A percentile compares a stretch with the other conserved stretches of the same genome.
These are phyloP conservation scores for Byssothecium circinans DNA, from an alignment of 2,329 filamentous ascomycete species.

Conservation along the genomic window DNA sequence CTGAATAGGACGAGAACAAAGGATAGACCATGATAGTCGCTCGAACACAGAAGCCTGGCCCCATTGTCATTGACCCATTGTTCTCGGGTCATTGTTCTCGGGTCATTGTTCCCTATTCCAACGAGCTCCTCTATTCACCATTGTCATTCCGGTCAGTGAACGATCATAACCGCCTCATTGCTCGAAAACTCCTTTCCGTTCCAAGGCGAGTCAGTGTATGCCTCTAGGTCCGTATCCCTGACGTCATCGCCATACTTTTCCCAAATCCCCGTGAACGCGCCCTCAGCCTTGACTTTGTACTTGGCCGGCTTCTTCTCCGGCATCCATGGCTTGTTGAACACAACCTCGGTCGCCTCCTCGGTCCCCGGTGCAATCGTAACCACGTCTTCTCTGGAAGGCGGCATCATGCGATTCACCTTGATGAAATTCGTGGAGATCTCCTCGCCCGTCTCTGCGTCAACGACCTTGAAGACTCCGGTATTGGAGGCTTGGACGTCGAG, in stretches of 20 bases:
- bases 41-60: no score
- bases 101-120: no score
- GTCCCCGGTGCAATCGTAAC: conserved; percentile 40
- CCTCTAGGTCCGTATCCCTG: conserved; percentile 27
- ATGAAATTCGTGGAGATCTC: conserved; percentile 33
- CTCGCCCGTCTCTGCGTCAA: conserved; percentile 27
- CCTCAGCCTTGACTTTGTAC: conserved; percentile 41
- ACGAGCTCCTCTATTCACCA: no score
- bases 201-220: conserved; percentile 28
- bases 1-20: no score
- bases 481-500: conserved; percentile 43
- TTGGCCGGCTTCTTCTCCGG: conserved; percentile 37
- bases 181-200: conserved; percentile 27
- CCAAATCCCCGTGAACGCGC: conserved; percentile 42
- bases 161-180: conserved; percentile 25
- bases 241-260: conserved; percentile 28
- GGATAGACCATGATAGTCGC: no score
- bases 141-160: conserved; percentile 11
- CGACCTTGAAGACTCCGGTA: conserved; percentile 42
- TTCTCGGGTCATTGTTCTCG: no score
- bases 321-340: conserved; percentile 44
- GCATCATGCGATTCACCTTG: conserved; percentile 42
- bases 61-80: no score
- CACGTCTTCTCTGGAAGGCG: conserved; percentile 40
- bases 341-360: conserved; percentile 37